Evolutionary conservation across 2,329 filamentous ascomycete genomes (phyloP).

Genomic region (Venturia asperata): DNA sequence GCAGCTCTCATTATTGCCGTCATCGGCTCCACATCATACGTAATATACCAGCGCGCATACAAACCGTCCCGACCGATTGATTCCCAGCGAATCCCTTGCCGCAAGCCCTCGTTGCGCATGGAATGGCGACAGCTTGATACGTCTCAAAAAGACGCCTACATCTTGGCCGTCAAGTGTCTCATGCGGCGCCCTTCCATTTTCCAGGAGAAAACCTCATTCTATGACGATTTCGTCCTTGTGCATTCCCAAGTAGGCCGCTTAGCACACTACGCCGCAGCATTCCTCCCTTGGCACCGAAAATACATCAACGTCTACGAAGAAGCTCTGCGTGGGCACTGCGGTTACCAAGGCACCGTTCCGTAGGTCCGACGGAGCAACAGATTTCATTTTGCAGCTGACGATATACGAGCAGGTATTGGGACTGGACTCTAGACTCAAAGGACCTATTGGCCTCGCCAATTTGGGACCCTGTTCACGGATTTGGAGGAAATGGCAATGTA

Average conservation of each 20-base stretch:
- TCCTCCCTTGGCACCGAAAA: neutral
- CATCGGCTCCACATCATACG: neutral
- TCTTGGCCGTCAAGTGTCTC: neutral
- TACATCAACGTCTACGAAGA: neutral
- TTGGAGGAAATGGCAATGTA: conserved; percentile 29
- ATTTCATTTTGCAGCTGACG: neutral
- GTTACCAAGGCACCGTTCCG: neutral
- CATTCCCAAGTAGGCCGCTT: neutral
- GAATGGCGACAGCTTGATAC: conserved; percentile 2
- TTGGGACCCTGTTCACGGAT: conserved; percentile 25
- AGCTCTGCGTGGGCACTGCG: neutral
- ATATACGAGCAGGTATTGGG: conserved; percentile 28
- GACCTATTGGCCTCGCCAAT: conserved; percentile 26
- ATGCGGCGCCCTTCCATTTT: neutral
- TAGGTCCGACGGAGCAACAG: neutral
- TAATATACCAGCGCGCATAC: neutral
- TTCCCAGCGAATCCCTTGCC: neutral
- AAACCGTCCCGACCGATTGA: neutral
- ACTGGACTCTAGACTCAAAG: conserved; percentile 31
- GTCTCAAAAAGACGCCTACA: neutral
- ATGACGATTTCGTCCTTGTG: neutral
- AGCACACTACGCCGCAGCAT: neutral
- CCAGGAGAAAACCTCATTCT: neutral
- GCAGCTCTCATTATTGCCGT: neutral
- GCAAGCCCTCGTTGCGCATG: neutral